Base-by-base conservation (phyloP, 257 asterid genomes). In the Coffea canephora region DNA sequence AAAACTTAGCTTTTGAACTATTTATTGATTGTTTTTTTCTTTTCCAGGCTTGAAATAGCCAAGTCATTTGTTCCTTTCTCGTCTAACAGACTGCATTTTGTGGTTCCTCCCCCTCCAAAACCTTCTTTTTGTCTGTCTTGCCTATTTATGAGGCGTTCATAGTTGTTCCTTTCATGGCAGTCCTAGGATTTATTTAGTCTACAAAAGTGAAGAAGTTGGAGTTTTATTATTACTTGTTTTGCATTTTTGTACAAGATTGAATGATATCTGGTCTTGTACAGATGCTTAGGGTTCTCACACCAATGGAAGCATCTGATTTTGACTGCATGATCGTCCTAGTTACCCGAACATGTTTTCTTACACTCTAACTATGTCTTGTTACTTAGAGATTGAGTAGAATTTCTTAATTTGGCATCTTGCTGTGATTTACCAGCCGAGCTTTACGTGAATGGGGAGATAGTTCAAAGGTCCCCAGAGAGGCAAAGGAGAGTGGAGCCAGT, bases 401-500 rank as follows among this genome's bases (percentile, higher is more conserved):
- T 19, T 19, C 52, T 76, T 46, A 54, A 15, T 65, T 69, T 46
- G 34, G 14, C 55, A 3, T 81, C 27, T 5, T 19, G n/a, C n/a
- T 78, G 57, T 69, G 25, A 52, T 54, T 45, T 73, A 57, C 49
- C 91, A 94, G 98, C 98, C 80, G 98, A 94, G 85, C 87, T 94
- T 81, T 89, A 82, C 45, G 97, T 94, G 43, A 91, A 93, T 67
- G 98, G 98, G 67, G 97, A 94, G 86, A 94, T 94, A 52, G 98
- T 94, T 45, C 96, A 90, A 74, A 89, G 98, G 72, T 94, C 98
- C 36, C 98, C 98, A 0, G 98, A 93, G 91, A 88, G 98, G 80
- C 97, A 94, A 74, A 91, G 93, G 91, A 90, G 98, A 80, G 98
- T 94, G 50, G 95, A 91, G 87, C 98, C 98, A 23, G 95, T 93